Evolutionary conservation across 2,329 filamentous ascomycete species (phyloP).

Genomic region (Fusarium chaquense): DNA sequence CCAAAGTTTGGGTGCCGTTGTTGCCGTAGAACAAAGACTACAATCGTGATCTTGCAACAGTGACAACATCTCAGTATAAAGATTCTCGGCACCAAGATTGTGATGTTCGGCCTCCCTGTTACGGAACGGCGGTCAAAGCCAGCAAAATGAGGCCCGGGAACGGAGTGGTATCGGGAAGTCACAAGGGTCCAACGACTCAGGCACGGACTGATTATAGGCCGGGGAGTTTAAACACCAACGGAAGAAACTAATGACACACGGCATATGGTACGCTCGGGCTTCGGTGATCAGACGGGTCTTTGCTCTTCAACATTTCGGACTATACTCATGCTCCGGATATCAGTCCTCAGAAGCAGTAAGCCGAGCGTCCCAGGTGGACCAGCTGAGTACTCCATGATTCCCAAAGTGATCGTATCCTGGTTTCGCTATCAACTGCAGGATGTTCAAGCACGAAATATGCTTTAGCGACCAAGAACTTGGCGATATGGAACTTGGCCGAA

Average conservation of each 20-base stretch:
- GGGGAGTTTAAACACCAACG: slow-evolving; percentile 20
- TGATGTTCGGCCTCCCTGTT: slow-evolving; percentile 11
- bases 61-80: not conserved
- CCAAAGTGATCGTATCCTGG: not conserved
- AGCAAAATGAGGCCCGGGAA: slow-evolving; percentile 20
- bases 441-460: not conserved
- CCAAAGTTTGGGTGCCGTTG: slow-evolving; percentile 14
- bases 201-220: slow-evolving; percentile 7
- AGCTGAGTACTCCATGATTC: not conserved
- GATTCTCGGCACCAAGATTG: slow-evolving; percentile 7
- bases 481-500: slow-evolving; percentile 40
- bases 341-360: slow-evolving; percentile 11
- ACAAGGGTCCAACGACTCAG: not conserved
- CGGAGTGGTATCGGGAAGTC: slow-evolving; percentile 8
- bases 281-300: slow-evolving; percentile 15
- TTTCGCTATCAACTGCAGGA: slow-evolving; percentile 12
- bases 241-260: slow-evolving; percentile 10
- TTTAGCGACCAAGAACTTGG: slow-evolving; percentile 11
- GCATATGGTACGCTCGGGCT: slow-evolving; percentile 20
- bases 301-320: not conserved
- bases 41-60: not conserved
- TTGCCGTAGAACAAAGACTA: slow-evolving; percentile 6
- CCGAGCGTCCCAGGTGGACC: slow-evolving; percentile 12
- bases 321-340: slow-evolving; percentile 9
- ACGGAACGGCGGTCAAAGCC: slow-evolving; percentile 33